Evolutionary conservation across 2,329 filamentous ascomycete species (phyloP).

Genomic region (Trichoderma sp.): DNA sequence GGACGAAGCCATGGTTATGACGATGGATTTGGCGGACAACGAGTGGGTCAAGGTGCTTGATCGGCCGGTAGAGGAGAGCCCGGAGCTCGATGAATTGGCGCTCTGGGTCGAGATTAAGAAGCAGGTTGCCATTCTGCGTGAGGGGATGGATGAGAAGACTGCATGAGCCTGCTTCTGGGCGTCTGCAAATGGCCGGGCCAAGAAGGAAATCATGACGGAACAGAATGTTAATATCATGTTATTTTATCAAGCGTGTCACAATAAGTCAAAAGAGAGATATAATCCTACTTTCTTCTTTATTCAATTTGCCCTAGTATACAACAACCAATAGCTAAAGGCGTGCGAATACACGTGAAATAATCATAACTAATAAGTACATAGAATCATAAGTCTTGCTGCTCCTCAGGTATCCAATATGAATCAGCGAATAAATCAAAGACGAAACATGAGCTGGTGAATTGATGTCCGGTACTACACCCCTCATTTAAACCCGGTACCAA

Average conservation of each 20-base stretch:
- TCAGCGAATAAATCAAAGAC: not conserved
- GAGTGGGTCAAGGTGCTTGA: constrained; percentile 40
- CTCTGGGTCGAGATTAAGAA: constrained; percentile 65
- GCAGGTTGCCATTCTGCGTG: constrained; percentile 60
- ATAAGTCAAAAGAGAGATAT: not conserved
- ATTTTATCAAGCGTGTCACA: not conserved
- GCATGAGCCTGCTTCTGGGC: not conserved
- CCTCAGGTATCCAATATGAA: not conserved
- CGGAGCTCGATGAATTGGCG: constrained; percentile 51
- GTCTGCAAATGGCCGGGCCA: not conserved
- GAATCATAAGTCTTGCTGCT: not conserved
- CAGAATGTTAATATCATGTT: not conserved
- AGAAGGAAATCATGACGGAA: not conserved
- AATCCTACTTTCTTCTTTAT: not conserved
- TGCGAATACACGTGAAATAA: not conserved
- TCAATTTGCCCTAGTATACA: not conserved
- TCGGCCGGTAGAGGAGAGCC: constrained; percentile 34
- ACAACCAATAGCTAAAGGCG: not conserved
- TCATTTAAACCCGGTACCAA: not conserved
- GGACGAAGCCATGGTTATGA: constrained; percentile 24
- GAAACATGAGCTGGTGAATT: not conserved
- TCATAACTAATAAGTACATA: not conserved
- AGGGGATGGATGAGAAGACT: constrained; percentile 54
- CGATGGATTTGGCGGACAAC: constrained; percentile 37
- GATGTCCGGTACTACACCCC: not conserved